Percentiles rank a stretch among this genome's conserved stretches.
These are phyloP conservation scores for Neobulgaria alba DNA, from an alignment of 2,329 filamentous ascomycete genomes.

Conservation along the genomic window DNA sequence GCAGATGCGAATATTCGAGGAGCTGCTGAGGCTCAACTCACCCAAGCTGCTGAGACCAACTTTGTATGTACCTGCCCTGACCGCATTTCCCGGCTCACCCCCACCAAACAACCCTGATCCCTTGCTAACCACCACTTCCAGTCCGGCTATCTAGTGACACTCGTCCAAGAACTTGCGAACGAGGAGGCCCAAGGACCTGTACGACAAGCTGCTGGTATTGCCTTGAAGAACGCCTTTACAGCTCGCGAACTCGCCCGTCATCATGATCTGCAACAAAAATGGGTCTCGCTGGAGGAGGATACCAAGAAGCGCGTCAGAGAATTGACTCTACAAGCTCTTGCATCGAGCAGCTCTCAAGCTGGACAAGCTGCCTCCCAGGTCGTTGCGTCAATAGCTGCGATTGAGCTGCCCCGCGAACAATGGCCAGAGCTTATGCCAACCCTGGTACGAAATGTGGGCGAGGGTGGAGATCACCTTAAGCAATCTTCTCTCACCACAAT, in stretches of 20 bases:
- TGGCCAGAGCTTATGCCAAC: conserved; percentile 87
- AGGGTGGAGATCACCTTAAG: conserved; percentile 80
- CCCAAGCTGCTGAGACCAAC: conserved; percentile 85
- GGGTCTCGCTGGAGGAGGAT: conserved; percentile 73
- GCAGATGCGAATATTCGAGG: conserved; percentile 83
- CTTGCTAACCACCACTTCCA: conserved; percentile 33
- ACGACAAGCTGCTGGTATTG: conserved; percentile 88
- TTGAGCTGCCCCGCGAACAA: conserved; percentile 87
- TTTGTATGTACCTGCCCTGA: conserved; percentile 59
- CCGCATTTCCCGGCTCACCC: conserved; percentile 20
- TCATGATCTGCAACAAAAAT: conserved; percentile 87
- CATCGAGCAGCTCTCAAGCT: conserved; percentile 70
- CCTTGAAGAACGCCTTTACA: conserved; percentile 96
- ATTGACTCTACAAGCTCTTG: conserved; percentile 79
- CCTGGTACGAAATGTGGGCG: conserved; percentile 87
- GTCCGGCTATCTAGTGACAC: conserved; percentile 86
- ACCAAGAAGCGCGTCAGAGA: conserved; percentile 86
- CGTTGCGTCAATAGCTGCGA: conserved; percentile 86
- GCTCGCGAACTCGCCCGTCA: conserved; percentile 82
- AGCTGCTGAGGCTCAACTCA: conserved; percentile 88
- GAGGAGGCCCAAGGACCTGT: conserved; percentile 76
- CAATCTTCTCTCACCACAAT: conserved; percentile 93
- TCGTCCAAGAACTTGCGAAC: conserved; percentile 91
- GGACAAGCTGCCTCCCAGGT: conserved; percentile 90
- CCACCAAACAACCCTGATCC: conserved; percentile 8